Conservation (phyloP, 2,329 filamentous ascomycete genomes). For the Fusarium armeniacum region DNA sequence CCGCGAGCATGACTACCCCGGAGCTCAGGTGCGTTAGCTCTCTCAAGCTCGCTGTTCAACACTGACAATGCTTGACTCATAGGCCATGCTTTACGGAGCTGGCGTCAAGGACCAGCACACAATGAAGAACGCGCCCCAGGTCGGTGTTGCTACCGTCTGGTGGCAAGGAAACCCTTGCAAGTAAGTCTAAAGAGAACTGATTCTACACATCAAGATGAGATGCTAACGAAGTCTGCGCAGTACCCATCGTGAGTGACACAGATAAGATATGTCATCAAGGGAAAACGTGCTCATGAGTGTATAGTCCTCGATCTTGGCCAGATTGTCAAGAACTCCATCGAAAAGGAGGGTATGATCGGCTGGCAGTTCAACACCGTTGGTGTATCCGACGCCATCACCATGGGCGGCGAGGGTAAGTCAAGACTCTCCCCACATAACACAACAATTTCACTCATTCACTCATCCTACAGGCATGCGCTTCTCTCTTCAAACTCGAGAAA, state of each 20-base stretch:
- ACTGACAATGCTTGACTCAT: conserved; percentile 13
- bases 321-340: conserved; percentile 84
- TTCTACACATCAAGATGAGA: not conserved
- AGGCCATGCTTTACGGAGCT: conserved; percentile 96
- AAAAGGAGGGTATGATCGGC: conserved; percentile 87
- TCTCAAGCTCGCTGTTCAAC: not conserved
- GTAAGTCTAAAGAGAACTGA: conserved; percentile 63
- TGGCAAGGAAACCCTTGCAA: conserved; percentile 99
- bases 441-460: conserved; percentile 4
- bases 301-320: conserved; percentile 87
- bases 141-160: conserved; percentile 93
- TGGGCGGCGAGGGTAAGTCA: conserved; percentile 85
- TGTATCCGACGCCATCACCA: conserved; percentile 91
- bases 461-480: conserved; percentile 84
- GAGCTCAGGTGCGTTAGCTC: conserved; percentile 77
- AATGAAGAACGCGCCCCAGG: conserved; percentile 92
- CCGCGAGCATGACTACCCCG: conserved; percentile 88
- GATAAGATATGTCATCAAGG: conserved; percentile 14
- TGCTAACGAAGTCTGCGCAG: conserved; percentile 46
- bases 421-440: not conserved
- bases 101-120: conserved; percentile 85
- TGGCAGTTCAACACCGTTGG: conserved; percentile 97
- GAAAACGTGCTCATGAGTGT: conserved; percentile 33
- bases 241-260: conserved; percentile 58
- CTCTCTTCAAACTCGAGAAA: conserved; percentile 88